Evolutionary conservation across 768 basidiomycete species (phyloP), one percentile per base, ranked within the genome.

Genomic region (Termitomyces sp.): DNA sequence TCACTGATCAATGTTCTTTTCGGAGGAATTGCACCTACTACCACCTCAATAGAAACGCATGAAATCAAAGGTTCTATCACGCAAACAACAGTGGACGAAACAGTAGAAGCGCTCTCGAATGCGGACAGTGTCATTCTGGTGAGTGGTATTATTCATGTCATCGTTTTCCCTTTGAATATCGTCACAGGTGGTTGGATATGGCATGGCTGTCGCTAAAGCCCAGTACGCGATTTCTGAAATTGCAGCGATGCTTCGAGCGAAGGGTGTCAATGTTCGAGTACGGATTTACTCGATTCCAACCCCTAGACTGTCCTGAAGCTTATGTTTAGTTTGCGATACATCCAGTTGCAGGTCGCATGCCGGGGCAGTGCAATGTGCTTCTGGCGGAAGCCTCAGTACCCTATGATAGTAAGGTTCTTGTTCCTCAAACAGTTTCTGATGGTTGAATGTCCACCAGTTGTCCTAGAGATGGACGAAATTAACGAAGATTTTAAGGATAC

Each of bases 401-500:
- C 2, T 94, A 94, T 66, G 92, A 94, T 67, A 89, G 89, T 91
- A 63, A 70, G 86, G 65, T 41, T 2, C 23, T 12, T 23, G 3
- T 28, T 20, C 10, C 48, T 20, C 33, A n/a, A 10, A n/a, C 26
- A 12, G 26, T 47, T 28, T 7, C 30, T 20, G 12, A 23, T 14
- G 46, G 56, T 47, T 23, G 13, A 56, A 40, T 54, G n/a, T 44
- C 20, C 35, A 57, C n/a, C 64, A 93, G 92, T 94, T 63, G 91
- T 94, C 43, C 77, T 90, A 59, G 93, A 95, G 74, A 93, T 95
- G 93, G 93, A 95, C 61, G 93, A 95, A 73, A 94, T 95, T 75
- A 94, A 95, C 68, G 91, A 94, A 43, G 93, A 95, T 69, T 95
- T 95, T 71, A 77, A 79, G 55, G 90, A 91, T 38, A 95, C 93